Base-by-base conservation (phyloP, 345 rosid species). In the Salix caprea region DNA sequence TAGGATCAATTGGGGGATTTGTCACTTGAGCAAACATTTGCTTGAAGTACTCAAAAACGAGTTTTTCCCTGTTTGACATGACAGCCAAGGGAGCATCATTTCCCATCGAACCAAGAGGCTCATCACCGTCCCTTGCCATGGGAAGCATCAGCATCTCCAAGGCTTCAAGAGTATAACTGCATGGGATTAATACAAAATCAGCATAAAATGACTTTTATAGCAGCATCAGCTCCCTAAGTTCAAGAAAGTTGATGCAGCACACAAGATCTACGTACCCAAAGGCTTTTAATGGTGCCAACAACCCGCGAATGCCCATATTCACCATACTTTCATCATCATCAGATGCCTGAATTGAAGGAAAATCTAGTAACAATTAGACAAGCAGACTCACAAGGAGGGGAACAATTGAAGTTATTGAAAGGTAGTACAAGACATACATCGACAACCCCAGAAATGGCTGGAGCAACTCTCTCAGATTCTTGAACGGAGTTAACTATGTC, bases 11-110 rank as follows among this genome's bases (percentile, higher is more conserved):
- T 34, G 99, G 99, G 67, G 99, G 99, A 74, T 96, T 96, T 69
- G 99, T 96, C 65, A 96, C 99, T 88, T 96, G 99, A 78, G 99
- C 99, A 86, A 96, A 96, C 99, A 96, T 96, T 88, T 96, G 99
- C 86, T 96, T 96, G 87, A 96, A 96, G 82, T 96, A 96, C 88
- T 96, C 99, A 56, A 86, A 96, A 21, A 94, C 83, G 56, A 96
- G 87, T 64, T 96, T 96, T 81, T 96, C 98, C 73, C 97, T 81
- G 83, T 89, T 75, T 58, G 99, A 96, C 98, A 96, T 92, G 28
- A 96, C 98, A 71, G 99, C 99, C 77, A 96, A 84, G 48, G 99
- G 98, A 2, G 99, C 80, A 87, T 96, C 99, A 84, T 96, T 96
- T 79, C 99, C 99, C 99, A 96, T 96, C 34, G 99, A 96, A 81